Conservation (phyloP, 2,329 filamentous ascomycete species). For the Trichocomaceae sp. region DNA sequence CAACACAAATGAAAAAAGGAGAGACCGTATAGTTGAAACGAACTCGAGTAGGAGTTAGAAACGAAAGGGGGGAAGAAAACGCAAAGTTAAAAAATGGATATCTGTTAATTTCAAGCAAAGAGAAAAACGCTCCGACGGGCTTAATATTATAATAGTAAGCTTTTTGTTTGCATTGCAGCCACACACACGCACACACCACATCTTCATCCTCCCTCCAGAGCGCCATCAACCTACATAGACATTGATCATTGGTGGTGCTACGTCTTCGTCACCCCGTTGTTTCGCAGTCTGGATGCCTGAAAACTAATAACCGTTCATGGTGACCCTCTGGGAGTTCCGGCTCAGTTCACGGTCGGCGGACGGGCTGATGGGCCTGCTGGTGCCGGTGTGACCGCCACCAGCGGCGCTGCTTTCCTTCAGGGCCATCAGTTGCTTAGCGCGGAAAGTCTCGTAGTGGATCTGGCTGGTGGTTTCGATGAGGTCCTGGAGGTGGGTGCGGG, state of each 20-base stretch:
- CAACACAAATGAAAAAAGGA: slow-evolving; percentile 4
- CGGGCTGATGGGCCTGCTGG: slow-evolving; percentile 90
- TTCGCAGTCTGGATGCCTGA: neutral
- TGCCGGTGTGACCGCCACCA: slow-evolving; percentile 53
- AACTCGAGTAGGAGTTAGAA: neutral
- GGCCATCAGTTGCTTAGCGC: slow-evolving; percentile 94
- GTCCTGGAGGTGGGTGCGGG: slow-evolving; percentile 95
- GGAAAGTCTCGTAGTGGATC: slow-evolving; percentile 99
- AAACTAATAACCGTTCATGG: slow-evolving; percentile 96
- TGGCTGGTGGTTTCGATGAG: slow-evolving; percentile 98
- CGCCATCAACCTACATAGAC: slow-evolving; percentile 3
- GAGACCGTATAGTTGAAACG: neutral
- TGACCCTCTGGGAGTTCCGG: slow-evolving; percentile 93
- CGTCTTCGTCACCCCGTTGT: neutral
- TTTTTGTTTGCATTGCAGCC: slow-evolving; percentile 8
- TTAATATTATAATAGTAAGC: slow-evolving; percentile 10
- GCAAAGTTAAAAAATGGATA: slow-evolving; percentile 16
- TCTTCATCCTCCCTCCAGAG: neutral
- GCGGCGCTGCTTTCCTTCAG: slow-evolving; percentile 96
- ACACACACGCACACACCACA: neutral
- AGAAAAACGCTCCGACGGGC: slow-evolving; percentile 10
- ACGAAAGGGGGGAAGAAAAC: neutral
- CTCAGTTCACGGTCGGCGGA: slow-evolving; percentile 91
- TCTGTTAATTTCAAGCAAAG: slow-evolving; percentile 12
- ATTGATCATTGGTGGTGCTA: neutral